Conservation (phyloP, 768 basidiomycete genomes). For the Tulasnella sp. region DNA sequence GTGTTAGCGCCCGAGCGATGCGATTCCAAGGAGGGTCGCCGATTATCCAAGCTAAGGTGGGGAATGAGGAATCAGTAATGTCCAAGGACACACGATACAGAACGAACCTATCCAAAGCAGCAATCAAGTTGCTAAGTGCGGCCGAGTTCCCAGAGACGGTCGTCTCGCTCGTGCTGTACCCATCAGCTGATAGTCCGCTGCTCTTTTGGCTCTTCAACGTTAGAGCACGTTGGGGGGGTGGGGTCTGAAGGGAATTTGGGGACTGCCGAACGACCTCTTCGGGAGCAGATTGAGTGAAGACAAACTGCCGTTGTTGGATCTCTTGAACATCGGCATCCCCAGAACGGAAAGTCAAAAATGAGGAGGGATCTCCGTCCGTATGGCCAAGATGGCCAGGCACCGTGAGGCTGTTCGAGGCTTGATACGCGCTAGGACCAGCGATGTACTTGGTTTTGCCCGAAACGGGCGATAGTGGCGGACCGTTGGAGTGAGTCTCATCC, state of each 20-base stretch:
- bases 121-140: constrained; percentile 3
- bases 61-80: background rate
- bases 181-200: too few species aligned
- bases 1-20: background rate
- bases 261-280: background rate
- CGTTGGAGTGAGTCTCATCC: background rate
- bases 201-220: constrained; percentile 12
- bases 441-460: too few species aligned
- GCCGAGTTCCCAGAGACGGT: too few species aligned
- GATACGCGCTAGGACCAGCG: too few species aligned
- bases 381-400: too few species aligned
- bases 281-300: background rate
- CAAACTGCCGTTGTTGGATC: too few species aligned
- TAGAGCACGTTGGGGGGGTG: background rate
- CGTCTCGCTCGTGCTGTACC: too few species aligned
- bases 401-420: too few species aligned
- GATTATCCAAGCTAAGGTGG: background rate
- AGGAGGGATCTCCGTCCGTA: background rate
- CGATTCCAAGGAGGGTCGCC: background rate
- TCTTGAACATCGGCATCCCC: too few species aligned
- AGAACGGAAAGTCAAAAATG: constrained; percentile 10
- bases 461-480: too few species aligned
- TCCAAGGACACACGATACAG: background rate
- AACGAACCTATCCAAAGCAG: constrained; percentile 11
- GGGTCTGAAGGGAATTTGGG: background rate